Evolutionary conservation across 2,329 filamentous ascomycete genomes (phyloP).

Genomic region (Gremmenia infestans): DNA sequence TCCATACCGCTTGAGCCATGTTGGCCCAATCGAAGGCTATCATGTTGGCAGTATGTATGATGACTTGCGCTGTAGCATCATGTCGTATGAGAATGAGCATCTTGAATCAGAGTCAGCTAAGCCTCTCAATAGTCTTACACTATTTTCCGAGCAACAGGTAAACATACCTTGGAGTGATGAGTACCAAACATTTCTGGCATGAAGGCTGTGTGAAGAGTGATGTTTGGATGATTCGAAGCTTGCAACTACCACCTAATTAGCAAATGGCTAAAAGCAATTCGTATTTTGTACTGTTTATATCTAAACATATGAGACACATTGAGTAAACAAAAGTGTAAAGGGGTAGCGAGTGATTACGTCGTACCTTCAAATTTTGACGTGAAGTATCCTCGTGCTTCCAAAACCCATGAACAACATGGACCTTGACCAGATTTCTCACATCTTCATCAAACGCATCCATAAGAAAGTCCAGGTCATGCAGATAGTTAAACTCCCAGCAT

Average conservation of each 20-base stretch:
- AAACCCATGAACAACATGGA: conserved; percentile 59
- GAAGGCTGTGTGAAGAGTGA: conserved; percentile 66
- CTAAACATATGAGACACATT: no score
- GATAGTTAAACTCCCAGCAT: conserved; percentile 53
- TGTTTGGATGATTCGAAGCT: conserved; percentile 58
- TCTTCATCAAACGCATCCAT: conserved; percentile 53
- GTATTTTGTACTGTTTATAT: no score
- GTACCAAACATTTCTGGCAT: conserved; percentile 85
- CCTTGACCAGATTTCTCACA: conserved; percentile 44
- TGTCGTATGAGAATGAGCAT: conserved; percentile 81
- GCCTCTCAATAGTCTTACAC: not conserved
- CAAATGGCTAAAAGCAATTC: no score
- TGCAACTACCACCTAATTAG: conserved; percentile 48
- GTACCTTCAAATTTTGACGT: conserved; percentile 35
- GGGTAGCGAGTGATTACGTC: conserved; percentile 35
- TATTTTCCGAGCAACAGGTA: not conserved
- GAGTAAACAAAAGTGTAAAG: not conserved
- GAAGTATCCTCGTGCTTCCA: conserved; percentile 60
- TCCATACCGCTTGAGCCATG: conserved; percentile 82
- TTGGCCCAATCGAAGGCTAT: conserved; percentile 83
- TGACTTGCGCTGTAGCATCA: conserved; percentile 69
- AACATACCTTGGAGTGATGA: conserved; percentile 51
- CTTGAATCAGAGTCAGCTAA: conserved; percentile 43
- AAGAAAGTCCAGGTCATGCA: conserved; percentile 53
- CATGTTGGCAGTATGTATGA: conserved; percentile 91